phyloP scores from a whole-genome alignment of 495 filamentous ascomycete genomes.

The Penicillium fimorum region DNA sequence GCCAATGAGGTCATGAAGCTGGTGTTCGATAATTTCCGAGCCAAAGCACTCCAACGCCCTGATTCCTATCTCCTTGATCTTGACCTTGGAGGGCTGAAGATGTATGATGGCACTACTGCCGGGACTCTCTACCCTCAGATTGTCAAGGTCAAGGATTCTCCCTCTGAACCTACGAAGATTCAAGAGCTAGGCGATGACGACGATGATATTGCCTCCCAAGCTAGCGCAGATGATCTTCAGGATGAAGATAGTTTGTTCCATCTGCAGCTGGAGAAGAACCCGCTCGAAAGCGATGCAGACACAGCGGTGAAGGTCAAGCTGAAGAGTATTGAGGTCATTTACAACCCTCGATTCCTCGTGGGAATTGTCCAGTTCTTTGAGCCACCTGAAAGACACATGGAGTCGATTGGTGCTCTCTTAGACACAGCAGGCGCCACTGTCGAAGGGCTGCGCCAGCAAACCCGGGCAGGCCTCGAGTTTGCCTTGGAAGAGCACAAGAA shows the following conservation, averaged over 20 bases:
- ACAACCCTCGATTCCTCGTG: constrained; percentile 89
- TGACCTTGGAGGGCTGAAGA: constrained; percentile 85
- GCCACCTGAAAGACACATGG: constrained; percentile 95
- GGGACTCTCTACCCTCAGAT: constrained; percentile 90
- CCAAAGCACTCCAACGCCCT: constrained; percentile 79
- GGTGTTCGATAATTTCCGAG: constrained; percentile 90
- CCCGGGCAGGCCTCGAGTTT: constrained; percentile 91
- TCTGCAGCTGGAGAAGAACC: constrained; percentile 89
- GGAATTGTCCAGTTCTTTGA: constrained; percentile 92
- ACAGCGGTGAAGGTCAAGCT: constrained; percentile 85
- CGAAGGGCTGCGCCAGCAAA: constrained; percentile 90
- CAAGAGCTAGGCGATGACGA: constrained; percentile 51
- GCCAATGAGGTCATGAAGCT: constrained; percentile 79
- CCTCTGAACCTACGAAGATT: constrained; percentile 46
- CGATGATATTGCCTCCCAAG: constrained; percentile 58
- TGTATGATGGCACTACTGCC: constrained; percentile 93
- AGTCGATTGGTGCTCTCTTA: constrained; percentile 90
- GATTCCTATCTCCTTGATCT: constrained; percentile 87
- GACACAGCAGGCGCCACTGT: constrained; percentile 94
- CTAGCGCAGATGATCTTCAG: constrained; percentile 50
- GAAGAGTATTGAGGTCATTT: constrained; percentile 94
- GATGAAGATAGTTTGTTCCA: constrained; percentile 82
- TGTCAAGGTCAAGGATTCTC: constrained; percentile 86
- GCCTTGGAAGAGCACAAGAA: constrained; percentile 97
- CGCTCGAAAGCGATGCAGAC: constrained; percentile 87